phyloP scores from a whole-genome alignment of 78 protist genomes.

The Chrysochromulina tobinii region DNA sequence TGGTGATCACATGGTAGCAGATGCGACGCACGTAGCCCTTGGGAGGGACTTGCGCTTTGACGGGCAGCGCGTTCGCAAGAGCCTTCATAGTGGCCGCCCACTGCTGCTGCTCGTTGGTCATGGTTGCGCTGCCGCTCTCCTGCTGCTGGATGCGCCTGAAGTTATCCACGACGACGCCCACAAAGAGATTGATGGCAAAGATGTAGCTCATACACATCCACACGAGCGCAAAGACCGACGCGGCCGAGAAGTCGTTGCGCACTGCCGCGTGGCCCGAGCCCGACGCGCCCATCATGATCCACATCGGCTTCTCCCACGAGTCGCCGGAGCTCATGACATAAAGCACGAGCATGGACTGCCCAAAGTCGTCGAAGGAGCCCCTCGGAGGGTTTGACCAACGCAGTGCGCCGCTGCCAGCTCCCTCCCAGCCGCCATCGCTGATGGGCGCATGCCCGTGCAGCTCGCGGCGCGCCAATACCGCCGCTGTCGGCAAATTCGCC shows the following conservation, averaged over 20 bases:
- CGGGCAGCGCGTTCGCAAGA: too few species aligned
- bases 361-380: constrained; percentile 16
- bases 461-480: too few species aligned
- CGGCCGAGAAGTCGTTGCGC: neutral
- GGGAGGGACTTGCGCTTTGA: too few species aligned
- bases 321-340: neutral
- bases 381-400: neutral
- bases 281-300: neutral
- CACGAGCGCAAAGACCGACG: neutral
- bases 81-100: too few species aligned
- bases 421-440: neutral
- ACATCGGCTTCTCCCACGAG: neutral
- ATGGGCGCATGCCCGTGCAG: too few species aligned
- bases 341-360: neutral
- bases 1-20: too few species aligned
- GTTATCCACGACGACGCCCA: neutral
- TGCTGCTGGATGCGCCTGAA: neutral
- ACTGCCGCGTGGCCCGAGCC: too few species aligned
- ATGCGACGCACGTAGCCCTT: too few species aligned
- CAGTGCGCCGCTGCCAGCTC: too few species aligned
- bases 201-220: neutral
- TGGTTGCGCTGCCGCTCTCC: neutral
- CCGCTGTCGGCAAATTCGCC: too few species aligned
- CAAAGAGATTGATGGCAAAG: neutral
- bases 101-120: neutral